Conservation (phyloP, 257 asterid genomes). For the Capsicum baccatum region DNA sequence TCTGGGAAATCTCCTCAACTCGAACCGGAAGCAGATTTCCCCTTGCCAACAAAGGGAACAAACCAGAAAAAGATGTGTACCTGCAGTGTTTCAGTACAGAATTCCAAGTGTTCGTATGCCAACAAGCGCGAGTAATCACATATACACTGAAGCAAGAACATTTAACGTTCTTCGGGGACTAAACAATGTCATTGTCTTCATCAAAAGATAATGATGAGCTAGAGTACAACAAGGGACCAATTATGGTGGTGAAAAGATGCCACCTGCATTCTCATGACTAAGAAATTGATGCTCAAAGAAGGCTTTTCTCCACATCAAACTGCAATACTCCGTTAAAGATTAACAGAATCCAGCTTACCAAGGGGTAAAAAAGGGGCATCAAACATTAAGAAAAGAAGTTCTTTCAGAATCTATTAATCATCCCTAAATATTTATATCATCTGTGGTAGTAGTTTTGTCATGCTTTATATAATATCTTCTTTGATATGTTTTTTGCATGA, state of each 20-base stretch:
- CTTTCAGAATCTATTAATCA: too few relatives aligned
- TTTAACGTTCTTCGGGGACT: neutral
- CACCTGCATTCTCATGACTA: neutral
- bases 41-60: slow-evolving; percentile 79
- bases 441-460: too few relatives aligned
- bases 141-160: neutral
- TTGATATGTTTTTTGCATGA: too few relatives aligned
- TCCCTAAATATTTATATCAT: too few relatives aligned
- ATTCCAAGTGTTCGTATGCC: neutral
- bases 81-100: slow-evolving; percentile 47
- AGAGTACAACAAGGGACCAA: neutral
- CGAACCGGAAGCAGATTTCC: slow-evolving; percentile 67
- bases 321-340: neutral
- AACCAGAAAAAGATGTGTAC: slow-evolving; percentile 75
- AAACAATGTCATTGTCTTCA: neutral
- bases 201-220: neutral
- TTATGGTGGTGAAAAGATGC: slow-evolving; percentile 3
- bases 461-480: too few relatives aligned
- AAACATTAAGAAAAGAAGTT: too few relatives aligned
- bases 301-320: slow-evolving; percentile 1
- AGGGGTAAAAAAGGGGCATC: neutral
- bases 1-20: slow-evolving; percentile 90
- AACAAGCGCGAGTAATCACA: neutral
- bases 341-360: neutral
- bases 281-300: neutral